Percentiles rank a stretch among this genome's conserved stretches.
Conservation (phyloP, 139 green algal genomes). For the Picochlorum sp. region DNA sequence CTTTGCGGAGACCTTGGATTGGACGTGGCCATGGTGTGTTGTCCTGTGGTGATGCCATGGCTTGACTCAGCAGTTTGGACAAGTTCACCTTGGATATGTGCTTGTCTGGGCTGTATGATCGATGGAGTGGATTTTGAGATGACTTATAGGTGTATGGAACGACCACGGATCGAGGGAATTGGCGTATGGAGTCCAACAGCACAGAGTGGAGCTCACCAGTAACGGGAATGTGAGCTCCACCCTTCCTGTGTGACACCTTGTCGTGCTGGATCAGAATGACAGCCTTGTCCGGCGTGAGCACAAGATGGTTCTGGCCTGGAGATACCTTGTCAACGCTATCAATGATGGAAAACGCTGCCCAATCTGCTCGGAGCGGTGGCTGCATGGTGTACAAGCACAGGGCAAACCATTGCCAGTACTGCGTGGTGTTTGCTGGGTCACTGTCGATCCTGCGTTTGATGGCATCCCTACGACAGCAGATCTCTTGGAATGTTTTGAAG, state of each 20-base stretch:
- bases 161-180: background rate
- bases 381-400: background rate
- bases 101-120: background rate
- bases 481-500: background rate
- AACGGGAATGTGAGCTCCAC: background rate
- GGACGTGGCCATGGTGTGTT: background rate
- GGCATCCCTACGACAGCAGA: background rate
- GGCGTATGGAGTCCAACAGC: background rate
- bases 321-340: background rate
- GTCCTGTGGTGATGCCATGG: background rate
- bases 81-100: background rate
- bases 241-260: background rate
- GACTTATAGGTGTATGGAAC: background rate
- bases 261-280: background rate
- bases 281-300: background rate
- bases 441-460: background rate
- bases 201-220: background rate
- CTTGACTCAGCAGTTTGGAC: background rate
- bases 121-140: background rate
- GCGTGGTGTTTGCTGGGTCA: background rate
- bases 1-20: background rate
- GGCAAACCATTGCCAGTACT: background rate
- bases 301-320: background rate
- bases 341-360: background rate
- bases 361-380: background rate